Evolutionary conservation across 1,139 yeast genomes (phyloP), one percentile per base, ranked within the genome.

Genomic region (Scheffersomyces quercinus): DNA sequence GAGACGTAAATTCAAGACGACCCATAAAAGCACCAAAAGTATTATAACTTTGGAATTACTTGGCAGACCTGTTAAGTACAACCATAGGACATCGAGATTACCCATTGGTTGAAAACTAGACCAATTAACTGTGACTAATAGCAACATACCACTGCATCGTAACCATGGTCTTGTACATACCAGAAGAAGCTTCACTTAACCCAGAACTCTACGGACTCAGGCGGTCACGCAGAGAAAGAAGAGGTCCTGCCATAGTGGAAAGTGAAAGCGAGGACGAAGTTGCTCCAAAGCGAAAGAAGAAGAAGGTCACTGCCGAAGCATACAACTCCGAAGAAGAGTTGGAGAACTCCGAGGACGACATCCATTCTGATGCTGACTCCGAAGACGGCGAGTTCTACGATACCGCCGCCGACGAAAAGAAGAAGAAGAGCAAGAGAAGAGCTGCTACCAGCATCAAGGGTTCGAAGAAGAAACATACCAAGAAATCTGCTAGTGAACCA

Each of bases 201-300:
- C 98, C 99, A 2, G 97, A 89, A 64, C 77, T 93, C 29, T 93
- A 91, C 57, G 99, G 99, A 3, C 75, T 93, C 47, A 81, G 98
- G 62, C 79, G 98, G 55, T 87, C 96, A 29, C 84, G 86, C 36
- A 78, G 98, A 54, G 84, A 88, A 15, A 79, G 83, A 52, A 60
- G 64, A 20, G 65, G 65, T 13, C 73, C 76, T 3, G 47, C 64
- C n/a, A 51, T 71, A 6, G 56, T 61, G 30, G 67, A 75, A 36
- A 78, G 74, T 49, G 67, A 65, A 9, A 67, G 71, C 30, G 72
- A 66, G 28, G 68, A 60, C n/a, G 62, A 60, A 10, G 43, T 48
- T 24, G 44, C 42, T 3, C 36, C 41, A 10, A 39, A 40, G 15
- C 44, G 45, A 16, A 47, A 49, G 47, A 56, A 49, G 47, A 50